Evolutionary conservation across 495 filamentous ascomycete genomes (phyloP), one percentile per base, ranked within the genome.

Genomic region (Cercophora scortea): DNA sequence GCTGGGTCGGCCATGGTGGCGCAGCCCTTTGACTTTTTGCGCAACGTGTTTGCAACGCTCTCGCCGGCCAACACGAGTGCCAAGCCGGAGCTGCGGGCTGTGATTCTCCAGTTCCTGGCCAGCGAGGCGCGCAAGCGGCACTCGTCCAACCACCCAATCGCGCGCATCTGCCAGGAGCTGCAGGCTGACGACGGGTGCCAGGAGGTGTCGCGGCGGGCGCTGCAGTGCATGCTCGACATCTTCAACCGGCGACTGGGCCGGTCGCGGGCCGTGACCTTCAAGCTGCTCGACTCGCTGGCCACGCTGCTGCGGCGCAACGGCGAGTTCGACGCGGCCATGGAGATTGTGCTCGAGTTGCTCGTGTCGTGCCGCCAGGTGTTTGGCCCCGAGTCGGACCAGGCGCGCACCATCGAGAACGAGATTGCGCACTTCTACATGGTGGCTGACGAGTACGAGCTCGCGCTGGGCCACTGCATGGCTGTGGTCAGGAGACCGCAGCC

Each of bases 151-250:
- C 62, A 66, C 33, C 64, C 64, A 38, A 62, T 66, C 43, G 56
- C 64, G 0, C 34, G 56, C 7, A 66, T 66, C 47, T 63, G 57
- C 49, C 50, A 60, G 34, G 64, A 62, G 36, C 47, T 66, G 17
- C 60, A 53, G 15, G 41, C 52, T 7, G 59, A 66, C 35, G 49
- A 66, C 25, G 52, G 54, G 49, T 62, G 62, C 42, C 64, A 66
- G 45, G 64, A 66, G 40, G 50, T 66, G 6, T 66, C 64, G 32
- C 61, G 58, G 19, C 57, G 64, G 12, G 56, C 56, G 19, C 52
- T 66, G 19, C 64, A 66, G 33, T 64, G 61, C 42, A 66, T 66
- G 64, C 59, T 65, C n/a, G 61, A 66, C 49, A 55, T 64, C 38
- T 66, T 66, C 54, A 61, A 55, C 58, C 57, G 38, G 34, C 59